Base-by-base conservation (phyloP, 1,284 basidiomycete species). In the Papiliotrema nemorosa region DNA sequence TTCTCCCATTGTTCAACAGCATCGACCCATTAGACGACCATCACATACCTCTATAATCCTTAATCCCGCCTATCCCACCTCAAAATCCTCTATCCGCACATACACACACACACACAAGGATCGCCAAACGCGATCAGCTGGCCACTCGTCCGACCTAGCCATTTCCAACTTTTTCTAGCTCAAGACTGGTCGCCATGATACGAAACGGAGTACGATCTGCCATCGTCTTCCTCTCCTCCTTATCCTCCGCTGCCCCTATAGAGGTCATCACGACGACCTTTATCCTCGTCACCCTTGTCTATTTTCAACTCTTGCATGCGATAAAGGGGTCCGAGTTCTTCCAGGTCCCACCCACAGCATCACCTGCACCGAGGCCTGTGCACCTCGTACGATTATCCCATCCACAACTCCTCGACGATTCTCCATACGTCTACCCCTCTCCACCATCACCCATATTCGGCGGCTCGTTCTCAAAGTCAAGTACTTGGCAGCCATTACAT, bases 261-360 rank as follows among this genome's bases (percentile, higher is more conserved):
- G 92, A 97, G 72, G 86, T 87, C 21, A 89, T 94, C 60, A 90
- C 94, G 50, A 82, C 84, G 66, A 86, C 88, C 75, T 89, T 85
- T 70, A 82, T 92, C 67, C 73, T 91, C 54, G 87, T 87, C 31
- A 96, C 92, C 3, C 81, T 96, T 37, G 86, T 87, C 44, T 96
- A 96, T 75, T 93, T 96, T 72, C 88, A 92, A 71, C 81, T 94
- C 55, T 81, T 97, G 51, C 83, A 84, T 55, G 87, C 88, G 39
- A 85, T 93, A 70, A 90, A 90, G 43, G 73, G 76, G 44, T 78
- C 75, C 26, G 73, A 77, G 53, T 78, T 80, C 53, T 72, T 73
- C 55, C 59, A 63, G 18, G 50, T 69, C 35, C 68, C 69, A 4
- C 35, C 43, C 14, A 34, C 54, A 12, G 50, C 62, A 6, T 42